A percentile compares a stretch with the other conserved stretches of the same genome.
Conservation (phyloP, 805 yeast genomes). For the Yamadazyma nakazawae region DNA sequence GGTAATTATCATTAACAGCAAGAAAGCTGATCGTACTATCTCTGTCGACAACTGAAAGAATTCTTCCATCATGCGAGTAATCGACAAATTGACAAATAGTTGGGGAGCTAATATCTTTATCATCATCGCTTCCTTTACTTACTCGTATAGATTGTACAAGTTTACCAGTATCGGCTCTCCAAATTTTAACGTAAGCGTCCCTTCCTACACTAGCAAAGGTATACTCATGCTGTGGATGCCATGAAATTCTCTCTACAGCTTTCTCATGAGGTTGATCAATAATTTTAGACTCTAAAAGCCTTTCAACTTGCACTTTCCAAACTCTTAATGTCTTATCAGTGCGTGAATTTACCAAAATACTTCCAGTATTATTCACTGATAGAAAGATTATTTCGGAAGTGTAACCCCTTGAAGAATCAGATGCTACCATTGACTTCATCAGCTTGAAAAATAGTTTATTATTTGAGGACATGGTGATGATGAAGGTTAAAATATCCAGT, state of each 20-base stretch:
- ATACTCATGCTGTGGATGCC: constrained; percentile 48
- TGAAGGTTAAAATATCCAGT: background rate
- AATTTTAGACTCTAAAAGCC: constrained; percentile 33
- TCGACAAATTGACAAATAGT: constrained; percentile 20
- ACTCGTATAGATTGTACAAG: constrained; percentile 29
- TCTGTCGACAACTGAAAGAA: constrained; percentile 43
- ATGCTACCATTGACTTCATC: constrained; percentile 14
- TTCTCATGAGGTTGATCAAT: constrained; percentile 41
- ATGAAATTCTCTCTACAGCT: constrained; percentile 40
- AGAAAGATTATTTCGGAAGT: constrained; percentile 33
- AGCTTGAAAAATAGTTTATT: constrained; percentile 18
- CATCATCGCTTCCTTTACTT: constrained; percentile 12
- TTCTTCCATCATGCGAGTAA: constrained; percentile 47
- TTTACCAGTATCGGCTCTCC: constrained; percentile 41
- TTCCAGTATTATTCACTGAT: constrained; percentile 41
- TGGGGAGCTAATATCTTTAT: background rate
- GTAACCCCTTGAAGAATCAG: constrained; percentile 6
- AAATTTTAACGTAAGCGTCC: constrained; percentile 44
- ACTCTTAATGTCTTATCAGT: constrained; percentile 42
- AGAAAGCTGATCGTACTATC: constrained; percentile 35
- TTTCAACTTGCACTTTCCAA: constrained; percentile 30
- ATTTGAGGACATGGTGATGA: background rate
- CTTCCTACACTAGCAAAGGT: constrained; percentile 48
- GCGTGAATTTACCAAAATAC: constrained; percentile 40
- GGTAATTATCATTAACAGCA: constrained; percentile 28